Evolutionary conservation across 495 filamentous ascomycete genomes (phyloP), one percentile per base, ranked within the genome.

Genomic region (Penicillium roqueforti): DNA sequence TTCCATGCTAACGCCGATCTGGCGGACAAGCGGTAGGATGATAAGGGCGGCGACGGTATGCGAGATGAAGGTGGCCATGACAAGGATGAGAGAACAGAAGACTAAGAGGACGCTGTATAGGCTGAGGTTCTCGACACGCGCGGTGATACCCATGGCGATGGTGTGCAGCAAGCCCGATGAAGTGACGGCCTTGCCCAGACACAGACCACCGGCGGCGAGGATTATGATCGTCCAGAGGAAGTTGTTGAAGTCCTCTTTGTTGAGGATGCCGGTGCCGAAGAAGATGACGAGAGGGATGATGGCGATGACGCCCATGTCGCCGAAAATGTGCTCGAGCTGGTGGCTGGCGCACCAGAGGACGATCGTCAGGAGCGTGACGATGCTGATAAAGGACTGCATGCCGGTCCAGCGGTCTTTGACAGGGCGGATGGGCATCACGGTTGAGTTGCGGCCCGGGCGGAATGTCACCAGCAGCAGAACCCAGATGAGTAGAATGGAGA

Each of bases 151-250:
- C 8, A 71, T 69, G 8, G 95, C 92, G 49, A 97, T 87, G 13
- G 89, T 91, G 61, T 96, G 87, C 48, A 99, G 79, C n/a, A 99
- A 76, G 0, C 93, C 93, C 0, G 91, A 96, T 8, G 87, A 91
- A 46, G 89, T 92, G 59, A 99, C 93, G 0, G 95, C 89, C 70
- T 96, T 97, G 37, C 93, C 93, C 1, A 99, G 85, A 4, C 91
- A 87, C 10, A 99, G 75, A 2, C 93, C 93, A 37, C 93, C 93
- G 14, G 95, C 93, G 0, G 93, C 93, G 18, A 99, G 85, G 62
- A 99, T 97, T 74, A 99, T 97, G 71, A 99, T 97, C 23, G 93
- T 99, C 93, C 93, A 99, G 29, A 97, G 86, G 73, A 99, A 99
- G 66, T 99, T 99, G 77, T 99, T 99, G 66, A 99, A 99, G 68